A percentile compares a stretch with the other conserved stretches of the same genome.
These are phyloP conservation scores for Ustilaginoidea virens DNA, from an alignment of 2,329 filamentous ascomycete genomes.

Conservation along the genomic window DNA sequence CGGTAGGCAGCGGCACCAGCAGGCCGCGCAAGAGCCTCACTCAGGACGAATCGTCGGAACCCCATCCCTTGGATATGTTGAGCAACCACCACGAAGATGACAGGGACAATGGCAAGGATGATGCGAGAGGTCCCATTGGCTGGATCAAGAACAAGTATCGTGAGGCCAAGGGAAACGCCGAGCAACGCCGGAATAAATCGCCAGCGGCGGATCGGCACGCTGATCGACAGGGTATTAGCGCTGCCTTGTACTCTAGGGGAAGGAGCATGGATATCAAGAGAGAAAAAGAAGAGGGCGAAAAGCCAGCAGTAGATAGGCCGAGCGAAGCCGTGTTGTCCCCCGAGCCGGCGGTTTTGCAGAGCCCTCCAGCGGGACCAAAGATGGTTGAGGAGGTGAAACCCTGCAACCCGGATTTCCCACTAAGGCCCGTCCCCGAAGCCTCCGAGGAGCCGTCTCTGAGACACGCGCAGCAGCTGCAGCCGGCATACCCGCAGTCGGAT, in stretches of 20 bases:
- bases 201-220: constrained; percentile 24
- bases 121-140: constrained; percentile 34
- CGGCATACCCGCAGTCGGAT: background rate
- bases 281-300: constrained; percentile 13
- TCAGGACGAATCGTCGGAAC: constrained; percentile 34
- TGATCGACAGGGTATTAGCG: constrained; percentile 14
- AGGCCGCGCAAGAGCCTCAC: constrained; percentile 33
- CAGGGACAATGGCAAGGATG: constrained; percentile 27
- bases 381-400: background rate
- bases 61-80: constrained; percentile 18
- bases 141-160: constrained; percentile 48
- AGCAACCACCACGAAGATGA: constrained; percentile 24
- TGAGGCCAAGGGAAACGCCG: constrained; percentile 40
- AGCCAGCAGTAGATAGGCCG: constrained; percentile 3
- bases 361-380: background rate
- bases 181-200: constrained; percentile 40
- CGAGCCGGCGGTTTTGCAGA: no score
- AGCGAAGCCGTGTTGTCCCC: no score
- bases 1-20: constrained; percentile 46
- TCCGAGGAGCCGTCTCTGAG: background rate
- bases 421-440: constrained; percentile 1
- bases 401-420: background rate
- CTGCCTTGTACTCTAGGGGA: constrained; percentile 20
- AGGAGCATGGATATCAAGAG: constrained; percentile 34
- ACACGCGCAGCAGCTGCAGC: background rate